Percentiles rank a stretch among this genome's conserved stretches.
phyloP scores from a whole-genome alignment of 805 yeast species.

The Saccharomycopsis sp. region DNA sequence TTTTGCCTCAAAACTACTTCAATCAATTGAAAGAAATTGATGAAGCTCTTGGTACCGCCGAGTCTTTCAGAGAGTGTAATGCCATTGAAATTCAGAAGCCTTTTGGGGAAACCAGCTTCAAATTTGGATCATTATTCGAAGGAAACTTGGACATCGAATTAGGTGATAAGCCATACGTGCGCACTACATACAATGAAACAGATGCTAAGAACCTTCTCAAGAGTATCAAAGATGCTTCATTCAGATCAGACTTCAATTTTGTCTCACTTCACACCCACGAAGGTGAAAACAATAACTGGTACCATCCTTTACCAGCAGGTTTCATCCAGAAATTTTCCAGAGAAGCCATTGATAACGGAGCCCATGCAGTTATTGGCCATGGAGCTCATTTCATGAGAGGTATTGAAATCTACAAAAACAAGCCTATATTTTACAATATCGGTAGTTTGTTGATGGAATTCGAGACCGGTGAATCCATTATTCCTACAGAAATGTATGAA shows the following conservation, averaged over 20 bases:
- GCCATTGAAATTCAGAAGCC: background rate
- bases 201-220: slow-evolving; percentile 25
- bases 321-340: slow-evolving; percentile 26
- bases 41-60: slow-evolving; percentile 28
- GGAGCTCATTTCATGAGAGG: slow-evolving; percentile 30
- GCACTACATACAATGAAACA: slow-evolving; percentile 23
- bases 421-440: slow-evolving; percentile 27
- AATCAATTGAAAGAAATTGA: slow-evolving; percentile 26
- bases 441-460: slow-evolving; percentile 28
- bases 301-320: slow-evolving; percentile 27
- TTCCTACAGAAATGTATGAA: slow-evolving; percentile 27
- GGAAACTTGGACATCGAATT: slow-evolving; percentile 26
- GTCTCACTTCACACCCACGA: slow-evolving; percentile 28
- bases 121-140: slow-evolving; percentile 28
- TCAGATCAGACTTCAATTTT: slow-evolving; percentile 27
- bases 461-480: slow-evolving; percentile 26
- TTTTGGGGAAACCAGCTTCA: slow-evolving; percentile 13
- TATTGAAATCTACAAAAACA: slow-evolving; percentile 27
- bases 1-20: slow-evolving; percentile 26
- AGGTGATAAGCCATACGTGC: slow-evolving; percentile 26
- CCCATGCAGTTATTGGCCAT: slow-evolving; percentile 28
- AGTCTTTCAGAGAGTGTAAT: slow-evolving; percentile 22
- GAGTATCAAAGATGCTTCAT: slow-evolving; percentile 24
- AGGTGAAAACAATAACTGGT: slow-evolving; percentile 30
- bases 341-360: slow-evolving; percentile 26